phyloP scores from a whole-genome alignment of 2,329 filamentous ascomycete species.

The Daldinia eschscholtzii region DNA sequence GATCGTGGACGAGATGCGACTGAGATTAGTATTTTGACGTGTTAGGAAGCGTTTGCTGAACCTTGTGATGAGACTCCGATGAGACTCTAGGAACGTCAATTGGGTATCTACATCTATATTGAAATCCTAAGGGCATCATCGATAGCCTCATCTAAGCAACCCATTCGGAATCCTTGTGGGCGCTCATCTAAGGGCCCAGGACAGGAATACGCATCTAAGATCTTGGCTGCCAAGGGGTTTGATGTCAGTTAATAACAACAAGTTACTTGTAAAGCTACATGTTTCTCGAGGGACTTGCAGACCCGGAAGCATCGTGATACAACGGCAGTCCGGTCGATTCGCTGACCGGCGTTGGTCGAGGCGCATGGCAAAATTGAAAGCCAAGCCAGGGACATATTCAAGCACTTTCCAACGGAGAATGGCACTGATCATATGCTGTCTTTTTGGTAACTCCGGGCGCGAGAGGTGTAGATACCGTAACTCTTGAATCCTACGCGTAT shows the following conservation, averaged over 20 bases:
- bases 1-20: slow-evolving; percentile 31
- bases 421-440: slow-evolving; percentile 25
- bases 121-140: neutral
- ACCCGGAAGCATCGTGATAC: slow-evolving; percentile 36
- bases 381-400: slow-evolving; percentile 38
- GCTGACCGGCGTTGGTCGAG: slow-evolving; percentile 32
- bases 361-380: slow-evolving; percentile 40
- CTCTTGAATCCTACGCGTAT: slow-evolving; percentile 28
- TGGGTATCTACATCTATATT: neutral
- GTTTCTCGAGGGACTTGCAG: slow-evolving; percentile 36
- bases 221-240: slow-evolving; percentile 43
- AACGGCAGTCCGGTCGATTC: slow-evolving; percentile 35
- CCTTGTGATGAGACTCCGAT: slow-evolving; percentile 4
- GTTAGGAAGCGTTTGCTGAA: neutral
- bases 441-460: slow-evolving; percentile 41
- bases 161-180: neutral
- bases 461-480: slow-evolving; percentile 28
- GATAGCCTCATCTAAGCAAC: slow-evolving; percentile 8
- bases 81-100: neutral
- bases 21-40: slow-evolving; percentile 10
- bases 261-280: slow-evolving; percentile 18
- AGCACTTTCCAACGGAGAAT: slow-evolving; percentile 38
- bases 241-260: slow-evolving; percentile 33
- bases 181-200: slow-evolving; percentile 13
- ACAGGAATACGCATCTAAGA: slow-evolving; percentile 35